Evolutionary conservation across 2,329 filamentous ascomycete species (phyloP), one percentile per base, ranked within the genome.

Genomic region (Phialocephala subalpina): DNA sequence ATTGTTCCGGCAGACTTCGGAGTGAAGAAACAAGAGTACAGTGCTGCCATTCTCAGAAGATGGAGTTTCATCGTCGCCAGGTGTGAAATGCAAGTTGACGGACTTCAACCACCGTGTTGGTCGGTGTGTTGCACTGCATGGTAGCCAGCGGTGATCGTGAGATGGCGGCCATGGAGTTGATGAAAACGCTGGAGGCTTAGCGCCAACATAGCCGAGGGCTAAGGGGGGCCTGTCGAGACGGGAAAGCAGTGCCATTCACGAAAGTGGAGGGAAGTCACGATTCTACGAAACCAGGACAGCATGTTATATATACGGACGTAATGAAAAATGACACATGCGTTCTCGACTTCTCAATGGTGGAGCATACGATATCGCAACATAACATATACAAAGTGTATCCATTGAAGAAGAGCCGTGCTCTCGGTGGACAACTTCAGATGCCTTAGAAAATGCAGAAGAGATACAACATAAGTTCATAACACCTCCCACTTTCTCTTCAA

Each of bases 1-100:
- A 45, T 47, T 56, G n/a, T 49, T 57, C 53, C 52, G 38, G 60
- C 8, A 49, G n/a, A 18, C 27, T 27, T 53, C 27, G 22, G 49
- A 53, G 27, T 53, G n/a, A 49, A 6, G n/a, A 49, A 33, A 33
- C 29, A 33, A 33, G 29, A 42, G 12, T 25, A n/a, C 8, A 49
- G 45, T 49, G 45, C 45, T 49, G n/a, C 20, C 6, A 49, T 49
- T 42, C 38, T 42, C 38, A 14, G 45, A 49, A 22, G 45, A 25
- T 20, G 20, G 22, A 25, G 45, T 49, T 49, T 49, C 45, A 49
- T 49, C 45, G 20, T 49, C 22, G 20, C 20, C 18, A 49, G 45
- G 45, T 49, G 49, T 27, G 27, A n/a, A 4, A 29, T 22, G 7
- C 25, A 33, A n/a, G 49, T 29, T 22, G n/a, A 33, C 49, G 49